A percentile compares a stretch with the other conserved stretches of the same genome.
Evolutionary conservation across 768 basidiomycete species (phyloP).

Genomic region (Psilocybe sp.): DNA sequence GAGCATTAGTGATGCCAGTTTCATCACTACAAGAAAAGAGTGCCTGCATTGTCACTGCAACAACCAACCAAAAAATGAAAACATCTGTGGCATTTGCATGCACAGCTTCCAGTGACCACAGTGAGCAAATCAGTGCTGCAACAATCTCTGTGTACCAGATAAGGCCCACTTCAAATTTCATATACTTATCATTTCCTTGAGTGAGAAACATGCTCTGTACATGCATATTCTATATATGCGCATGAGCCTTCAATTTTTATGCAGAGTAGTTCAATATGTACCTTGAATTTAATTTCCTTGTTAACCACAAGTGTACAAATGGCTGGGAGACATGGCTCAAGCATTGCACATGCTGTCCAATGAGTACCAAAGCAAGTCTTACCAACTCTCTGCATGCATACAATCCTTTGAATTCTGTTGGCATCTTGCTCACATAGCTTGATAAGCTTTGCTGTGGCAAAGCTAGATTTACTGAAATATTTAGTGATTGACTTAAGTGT

Average conservation of each 20-base stretch:
- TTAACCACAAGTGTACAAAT: not conserved
- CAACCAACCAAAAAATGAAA: constrained; percentile 22
- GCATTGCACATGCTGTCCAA: constrained; percentile 1
- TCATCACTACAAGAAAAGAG: constrained; percentile 5
- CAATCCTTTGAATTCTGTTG: not conserved
- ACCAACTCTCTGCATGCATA: constrained; percentile 5
- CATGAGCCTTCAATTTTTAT: not conserved
- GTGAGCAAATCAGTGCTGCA: constrained; percentile 15
- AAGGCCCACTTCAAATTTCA: constrained; percentile 10
- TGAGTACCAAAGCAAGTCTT: constrained; percentile 12
- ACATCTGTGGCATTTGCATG: constrained; percentile 18
- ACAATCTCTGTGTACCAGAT: constrained; percentile 16
- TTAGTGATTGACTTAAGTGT: constrained; percentile 3
- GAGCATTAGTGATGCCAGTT: constrained; percentile 10
- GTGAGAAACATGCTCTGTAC: not conserved
- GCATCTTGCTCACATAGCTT: not conserved
- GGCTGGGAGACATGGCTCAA: not conserved
- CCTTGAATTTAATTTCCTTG: constrained; percentile 3
- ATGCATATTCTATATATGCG: not conserved
- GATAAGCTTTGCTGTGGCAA: not conserved
- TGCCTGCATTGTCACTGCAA: constrained; percentile 13
- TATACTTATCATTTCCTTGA: not conserved
- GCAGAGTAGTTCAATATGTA: not conserved
- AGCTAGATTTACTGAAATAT: constrained; percentile 8
- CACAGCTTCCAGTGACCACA: constrained; percentile 26